Conservation (phyloP, 2,329 filamentous ascomycete species). For the Remersonia thermophila region DNA sequence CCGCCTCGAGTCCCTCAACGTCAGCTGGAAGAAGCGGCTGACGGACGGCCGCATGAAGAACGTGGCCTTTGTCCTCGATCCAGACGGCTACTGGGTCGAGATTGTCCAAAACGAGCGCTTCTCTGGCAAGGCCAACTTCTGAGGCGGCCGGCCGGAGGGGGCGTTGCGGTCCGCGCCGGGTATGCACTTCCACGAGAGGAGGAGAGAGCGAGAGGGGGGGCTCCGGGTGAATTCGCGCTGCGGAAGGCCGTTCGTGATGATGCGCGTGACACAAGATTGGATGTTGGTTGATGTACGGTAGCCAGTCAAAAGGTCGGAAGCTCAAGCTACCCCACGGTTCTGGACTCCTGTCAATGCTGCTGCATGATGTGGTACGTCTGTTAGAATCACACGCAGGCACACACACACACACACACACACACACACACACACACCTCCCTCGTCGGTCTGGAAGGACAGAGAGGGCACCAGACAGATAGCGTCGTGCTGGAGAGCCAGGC, state of each 20-base stretch:
- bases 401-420: background rate
- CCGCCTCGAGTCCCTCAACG: conserved; percentile 68
- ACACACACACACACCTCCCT: background rate
- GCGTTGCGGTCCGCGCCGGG: background rate
- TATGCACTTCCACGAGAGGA: conserved; percentile 2
- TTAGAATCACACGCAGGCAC: conserved; percentile 1
- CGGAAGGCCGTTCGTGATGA: background rate
- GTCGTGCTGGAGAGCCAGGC: no score
- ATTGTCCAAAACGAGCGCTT: conserved; percentile 67
- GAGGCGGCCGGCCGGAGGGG: conserved; percentile 14
- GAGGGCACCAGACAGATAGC: no score
- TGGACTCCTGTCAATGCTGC: no score
- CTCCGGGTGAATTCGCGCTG: no score
- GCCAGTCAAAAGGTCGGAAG: no score
- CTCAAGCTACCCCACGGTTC: no score
- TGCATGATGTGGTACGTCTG: background rate
- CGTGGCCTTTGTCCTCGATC: conserved; percentile 81
- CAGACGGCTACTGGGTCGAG: conserved; percentile 77
- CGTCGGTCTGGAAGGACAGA: no score
- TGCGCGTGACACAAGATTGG: no score
- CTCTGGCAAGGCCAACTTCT: conserved; percentile 40
- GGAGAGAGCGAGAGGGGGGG: no score
- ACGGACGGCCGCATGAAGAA: conserved; percentile 90
- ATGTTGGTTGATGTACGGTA: no score
- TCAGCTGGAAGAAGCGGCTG: conserved; percentile 89